Conservation (phyloP, 495 filamentous ascomycete genomes). For the Penicillium daleae region DNA sequence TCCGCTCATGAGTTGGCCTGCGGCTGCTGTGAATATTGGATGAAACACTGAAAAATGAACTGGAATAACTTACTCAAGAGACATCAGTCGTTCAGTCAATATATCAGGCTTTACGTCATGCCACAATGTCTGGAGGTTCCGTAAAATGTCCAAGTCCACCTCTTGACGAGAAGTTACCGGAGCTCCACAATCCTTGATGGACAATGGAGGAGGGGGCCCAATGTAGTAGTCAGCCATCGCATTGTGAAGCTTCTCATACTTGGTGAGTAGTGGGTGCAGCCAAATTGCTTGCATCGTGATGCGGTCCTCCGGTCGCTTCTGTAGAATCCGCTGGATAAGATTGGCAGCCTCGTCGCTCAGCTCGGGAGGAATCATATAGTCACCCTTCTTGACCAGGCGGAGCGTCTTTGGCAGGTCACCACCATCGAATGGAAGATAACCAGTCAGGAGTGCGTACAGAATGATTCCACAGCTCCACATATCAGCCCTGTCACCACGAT, state of each 20-base stretch:
- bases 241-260: constrained; percentile 70
- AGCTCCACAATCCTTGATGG: constrained; percentile 56
- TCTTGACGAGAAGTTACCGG: constrained; percentile 56
- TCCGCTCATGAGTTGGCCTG: constrained; percentile 83
- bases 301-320: constrained; percentile 71
- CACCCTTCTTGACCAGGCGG: constrained; percentile 66
- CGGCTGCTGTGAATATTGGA: background rate
- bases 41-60: background rate
- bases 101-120: constrained; percentile 75
- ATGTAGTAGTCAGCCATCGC: constrained; percentile 53
- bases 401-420: constrained; percentile 61
- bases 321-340: constrained; percentile 74
- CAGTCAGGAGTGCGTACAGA: constrained; percentile 79
- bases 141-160: constrained; percentile 76
- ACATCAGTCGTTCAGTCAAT: constrained; percentile 66
- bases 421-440: constrained; percentile 81
- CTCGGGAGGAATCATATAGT: constrained; percentile 70
- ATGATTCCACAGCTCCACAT: constrained; percentile 96
- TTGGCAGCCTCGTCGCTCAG: constrained; percentile 75
- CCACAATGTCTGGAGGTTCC: constrained; percentile 87
- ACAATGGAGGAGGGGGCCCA: constrained; percentile 57
- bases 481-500: constrained; percentile 83
- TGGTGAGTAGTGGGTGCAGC: constrained; percentile 78
- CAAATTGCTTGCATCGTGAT: constrained; percentile 81
- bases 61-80: constrained; percentile 61